phyloP scores from a whole-genome alignment of 148 eudicot genomes.

The Polygonum maritimum region DNA sequence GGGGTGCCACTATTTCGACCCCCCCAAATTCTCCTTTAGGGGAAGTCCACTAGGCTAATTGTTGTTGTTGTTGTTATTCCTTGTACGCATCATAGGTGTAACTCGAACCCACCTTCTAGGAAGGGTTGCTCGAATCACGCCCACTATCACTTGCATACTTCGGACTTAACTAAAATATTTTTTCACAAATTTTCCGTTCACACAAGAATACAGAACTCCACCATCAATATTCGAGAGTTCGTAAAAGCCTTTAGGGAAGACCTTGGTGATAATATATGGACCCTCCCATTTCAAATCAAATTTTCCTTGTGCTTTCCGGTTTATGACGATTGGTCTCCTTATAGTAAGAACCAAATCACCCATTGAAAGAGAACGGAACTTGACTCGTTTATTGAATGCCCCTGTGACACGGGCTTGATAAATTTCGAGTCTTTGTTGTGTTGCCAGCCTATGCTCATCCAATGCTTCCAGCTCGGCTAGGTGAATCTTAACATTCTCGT shows the following conservation, averaged over 20 bases:
- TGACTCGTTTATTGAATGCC: neutral
- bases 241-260: neutral
- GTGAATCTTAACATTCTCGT: neutral
- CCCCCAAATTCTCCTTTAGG: too few species aligned
- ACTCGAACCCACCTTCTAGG: constrained; percentile 1
- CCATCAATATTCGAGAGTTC: neutral
- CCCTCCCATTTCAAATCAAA: neutral
- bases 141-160: neutral
- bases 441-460: neutral
- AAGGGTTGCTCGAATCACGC: neutral
- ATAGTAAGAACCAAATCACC: neutral
- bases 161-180: neutral
- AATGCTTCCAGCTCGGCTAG: neutral
- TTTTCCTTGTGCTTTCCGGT: neutral
- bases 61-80: too few species aligned
- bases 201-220: neutral
- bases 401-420: neutral
- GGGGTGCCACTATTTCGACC: too few species aligned
- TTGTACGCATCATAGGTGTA: neutral
- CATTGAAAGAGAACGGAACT: neutral
- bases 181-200: neutral
- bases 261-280: neutral
- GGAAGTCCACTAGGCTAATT: too few species aligned
- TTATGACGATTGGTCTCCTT: neutral
- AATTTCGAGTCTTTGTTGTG: neutral